Evolutionary conservation across 768 basidiomycete genomes (phyloP), one percentile per base, ranked within the genome.

Genomic region (Crepidotus variabilis): DNA sequence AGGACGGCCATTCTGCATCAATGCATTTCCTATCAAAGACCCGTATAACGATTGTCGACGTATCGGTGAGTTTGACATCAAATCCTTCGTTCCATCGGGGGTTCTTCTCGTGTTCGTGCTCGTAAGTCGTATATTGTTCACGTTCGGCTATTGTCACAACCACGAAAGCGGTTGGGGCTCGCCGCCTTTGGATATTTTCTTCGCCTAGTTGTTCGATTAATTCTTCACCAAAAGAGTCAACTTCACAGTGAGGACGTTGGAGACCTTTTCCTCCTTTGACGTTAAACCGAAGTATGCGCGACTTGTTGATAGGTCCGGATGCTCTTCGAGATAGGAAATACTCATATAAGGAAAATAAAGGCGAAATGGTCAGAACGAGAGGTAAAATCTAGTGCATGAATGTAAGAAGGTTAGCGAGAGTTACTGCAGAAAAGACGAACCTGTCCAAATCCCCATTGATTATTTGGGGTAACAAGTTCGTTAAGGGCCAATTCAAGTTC

Each of bases 371-470:
- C 0, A 67, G 58, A 9, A 67, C 51, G 2, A 67, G 61, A 11
- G 66, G 64, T 3, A 67, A 51, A n/a, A 67, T 59, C 66, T 67
- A 10, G 18, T 10, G 28, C n/a, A 28, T 20, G 39, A 43, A 43
- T 3, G 39, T 43, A 5, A 43, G 39, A 47, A 20, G 6, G 8
- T 23, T 36, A 34, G 10, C 35, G 5, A 11, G 8, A 43, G 39
- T 21, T 4, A 18, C 20, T 54, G 13, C 39, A 21, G 5, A 18
- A 7, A 23, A 16, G n/a, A 0, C 51, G 11, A 33, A 67, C 66
- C 59, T 67, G 66, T 5, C 66, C 65, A 45, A 67, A 67, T 20
- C 66, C 65, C 66, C 66, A 67, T 55, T 65, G 35, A 14, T 51
- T 51, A 49, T 64, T 59, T 18, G 58, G 32, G 35, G 57, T 55